Evolutionary conservation across 2,329 filamentous ascomycete species (phyloP).

Genomic region (Microcyclosporella mali): DNA sequence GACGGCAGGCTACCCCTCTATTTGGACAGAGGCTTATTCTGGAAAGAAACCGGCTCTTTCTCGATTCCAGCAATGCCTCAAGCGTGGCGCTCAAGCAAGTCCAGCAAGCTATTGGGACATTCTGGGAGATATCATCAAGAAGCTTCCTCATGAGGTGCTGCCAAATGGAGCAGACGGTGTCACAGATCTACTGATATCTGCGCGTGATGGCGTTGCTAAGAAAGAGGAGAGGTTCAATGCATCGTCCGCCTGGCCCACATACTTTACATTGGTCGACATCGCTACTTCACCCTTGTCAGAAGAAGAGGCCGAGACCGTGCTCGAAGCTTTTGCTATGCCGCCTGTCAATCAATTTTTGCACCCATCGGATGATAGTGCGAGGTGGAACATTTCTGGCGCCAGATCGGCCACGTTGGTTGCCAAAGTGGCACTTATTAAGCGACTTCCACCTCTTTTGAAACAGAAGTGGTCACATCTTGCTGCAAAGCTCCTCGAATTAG

Average conservation of each 20-base stretch:
- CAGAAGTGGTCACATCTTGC: constrained; percentile 59
- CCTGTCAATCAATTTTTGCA: constrained; percentile 50
- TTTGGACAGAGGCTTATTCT: constrained; percentile 65
- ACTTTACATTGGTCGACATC: constrained; percentile 56
- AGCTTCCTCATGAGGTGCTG: constrained; percentile 53
- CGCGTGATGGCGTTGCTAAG: constrained; percentile 64
- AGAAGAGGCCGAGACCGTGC: constrained; percentile 43
- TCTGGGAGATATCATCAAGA: constrained; percentile 55
- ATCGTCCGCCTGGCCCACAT: constrained; percentile 66
- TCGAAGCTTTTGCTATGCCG: constrained; percentile 46
- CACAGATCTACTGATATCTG: constrained; percentile 57
- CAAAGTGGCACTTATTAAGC: constrained; percentile 18
- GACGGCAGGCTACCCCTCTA: constrained; percentile 57
- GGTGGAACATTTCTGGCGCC: constrained; percentile 47
- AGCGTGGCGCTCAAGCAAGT: constrained; percentile 78
- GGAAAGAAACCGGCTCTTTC: constrained; percentile 52
- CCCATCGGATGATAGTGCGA: constrained; percentile 38
- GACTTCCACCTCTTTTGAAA: constrained; percentile 38
- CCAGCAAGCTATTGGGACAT: constrained; percentile 66
- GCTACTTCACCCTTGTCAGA: constrained; percentile 26
- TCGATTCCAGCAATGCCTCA: constrained; percentile 65
- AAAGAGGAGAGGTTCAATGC: constrained; percentile 70
- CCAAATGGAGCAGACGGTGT: constrained; percentile 49
- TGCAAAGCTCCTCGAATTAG: constrained; percentile 55
- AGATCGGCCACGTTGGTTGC: constrained; percentile 41